These are phyloP conservation scores for Dalbergia oliveri DNA, from an alignment of 306 rosid species.

Conservation along the genomic window DNA sequence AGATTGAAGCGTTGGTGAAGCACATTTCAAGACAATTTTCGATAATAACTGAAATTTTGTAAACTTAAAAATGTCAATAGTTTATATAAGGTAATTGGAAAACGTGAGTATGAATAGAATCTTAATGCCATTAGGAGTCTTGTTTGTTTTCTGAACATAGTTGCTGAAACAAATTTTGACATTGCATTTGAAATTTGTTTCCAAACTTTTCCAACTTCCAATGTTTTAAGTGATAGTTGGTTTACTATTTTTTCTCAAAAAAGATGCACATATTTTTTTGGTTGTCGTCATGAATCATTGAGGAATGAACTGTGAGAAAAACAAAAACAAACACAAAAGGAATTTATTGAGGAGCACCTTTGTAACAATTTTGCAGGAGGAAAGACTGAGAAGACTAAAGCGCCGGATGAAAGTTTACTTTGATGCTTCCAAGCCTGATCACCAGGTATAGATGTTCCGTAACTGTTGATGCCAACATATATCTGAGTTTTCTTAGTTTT, in stretches of 20 bases:
- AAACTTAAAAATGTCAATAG: not conserved
- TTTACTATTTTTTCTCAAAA: not conserved
- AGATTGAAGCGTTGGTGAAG: not conserved
- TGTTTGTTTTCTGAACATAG: constrained; percentile 24
- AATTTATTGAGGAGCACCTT: constrained; percentile 21
- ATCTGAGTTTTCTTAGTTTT: constrained; percentile 23
- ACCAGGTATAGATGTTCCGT: constrained; percentile 61
- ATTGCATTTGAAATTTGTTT: constrained; percentile 9
- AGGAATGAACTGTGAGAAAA: not conserved
- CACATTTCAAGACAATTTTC: constrained; percentile 3
- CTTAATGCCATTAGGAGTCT: not conserved
- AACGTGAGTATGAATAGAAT: not conserved
- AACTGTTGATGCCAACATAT: not conserved
- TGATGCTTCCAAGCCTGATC: constrained; percentile 78
- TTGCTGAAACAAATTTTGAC: not conserved
- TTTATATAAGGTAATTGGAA: constrained; percentile 1
- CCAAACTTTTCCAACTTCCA: not conserved
- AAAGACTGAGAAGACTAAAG: constrained; percentile 67
- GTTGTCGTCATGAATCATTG: not conserved
- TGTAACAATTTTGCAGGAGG: constrained; percentile 64
- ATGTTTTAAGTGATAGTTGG: not conserved
- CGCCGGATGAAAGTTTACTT: constrained; percentile 75
- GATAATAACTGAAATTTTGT: constrained; percentile 1
- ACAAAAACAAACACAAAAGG: not conserved
- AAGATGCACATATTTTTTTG: not conserved